These are phyloP conservation scores for Metschnikowia santaceciliae DNA, from an alignment of 805 yeast genomes.

Conservation along the genomic window DNA sequence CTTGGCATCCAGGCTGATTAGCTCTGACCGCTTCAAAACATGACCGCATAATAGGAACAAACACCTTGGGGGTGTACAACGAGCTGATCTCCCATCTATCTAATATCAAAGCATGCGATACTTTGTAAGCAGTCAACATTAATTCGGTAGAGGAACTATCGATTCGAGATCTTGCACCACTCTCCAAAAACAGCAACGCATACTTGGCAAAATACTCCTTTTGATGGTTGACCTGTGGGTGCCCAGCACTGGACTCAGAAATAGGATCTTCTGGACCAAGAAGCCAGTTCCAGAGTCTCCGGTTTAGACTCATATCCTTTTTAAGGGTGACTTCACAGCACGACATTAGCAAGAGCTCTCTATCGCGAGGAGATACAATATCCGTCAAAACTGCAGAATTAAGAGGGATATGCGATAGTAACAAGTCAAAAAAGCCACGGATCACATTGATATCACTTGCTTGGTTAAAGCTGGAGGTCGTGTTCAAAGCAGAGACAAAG, in stretches of 20 bases:
- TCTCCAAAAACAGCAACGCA: constrained; percentile 49
- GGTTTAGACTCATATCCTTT: constrained; percentile 89
- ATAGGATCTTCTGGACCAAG: constrained; percentile 62
- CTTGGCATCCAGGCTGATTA: constrained; percentile 15
- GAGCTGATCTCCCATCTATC: constrained; percentile 95
- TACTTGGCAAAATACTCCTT: constrained; percentile 50
- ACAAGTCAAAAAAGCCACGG: constrained; percentile 82
- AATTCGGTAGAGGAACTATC: constrained; percentile 26
- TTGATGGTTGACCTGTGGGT: constrained; percentile 30
- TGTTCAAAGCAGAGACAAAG: constrained; percentile 61
- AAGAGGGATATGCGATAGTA: constrained; percentile 64
- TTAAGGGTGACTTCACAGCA: constrained; percentile 68
- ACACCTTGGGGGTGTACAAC: constrained; percentile 61
- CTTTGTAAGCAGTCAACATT: constrained; percentile 52
- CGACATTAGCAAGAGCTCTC: constrained; percentile 52
- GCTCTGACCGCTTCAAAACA: constrained; percentile 26
- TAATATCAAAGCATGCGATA: constrained; percentile 65
- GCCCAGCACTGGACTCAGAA: constrained; percentile 8
- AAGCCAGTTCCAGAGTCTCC: constrained; percentile 92
- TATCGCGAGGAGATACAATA: constrained; percentile 49
- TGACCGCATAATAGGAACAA: constrained; percentile 59
- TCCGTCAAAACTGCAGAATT: constrained; percentile 53
- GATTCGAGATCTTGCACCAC: constrained; percentile 52
- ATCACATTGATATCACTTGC: constrained; percentile 63
- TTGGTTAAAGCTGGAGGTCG: constrained; percentile 25